Conservation (phyloP, 371 early-diverging fungal genomes). For the Scutellospora calospora region DNA sequence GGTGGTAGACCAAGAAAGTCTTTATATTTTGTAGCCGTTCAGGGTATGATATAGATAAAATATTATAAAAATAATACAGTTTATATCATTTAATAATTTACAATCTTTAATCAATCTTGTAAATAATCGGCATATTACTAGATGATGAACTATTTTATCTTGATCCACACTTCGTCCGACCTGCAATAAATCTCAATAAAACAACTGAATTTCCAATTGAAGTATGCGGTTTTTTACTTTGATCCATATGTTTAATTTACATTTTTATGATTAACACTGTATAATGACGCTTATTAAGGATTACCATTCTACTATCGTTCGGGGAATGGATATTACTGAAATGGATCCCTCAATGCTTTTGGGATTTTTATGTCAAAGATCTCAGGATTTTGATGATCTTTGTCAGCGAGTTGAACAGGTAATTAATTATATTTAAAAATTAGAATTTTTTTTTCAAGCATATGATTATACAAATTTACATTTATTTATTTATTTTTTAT, state of each 20-base stretch:
- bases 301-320: slow-evolving; percentile 84
- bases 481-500: not conserved
- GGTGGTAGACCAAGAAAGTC: slow-evolving; percentile 96
- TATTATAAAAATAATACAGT: too few relatives aligned
- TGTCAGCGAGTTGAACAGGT: slow-evolving; percentile 63
- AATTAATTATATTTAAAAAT: not conserved
- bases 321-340: slow-evolving; percentile 73
- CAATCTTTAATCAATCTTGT: too few relatives aligned
- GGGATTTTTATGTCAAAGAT: slow-evolving; percentile 84
- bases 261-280: too few relatives aligned
- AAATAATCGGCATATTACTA: slow-evolving; percentile 17
- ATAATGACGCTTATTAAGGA: slow-evolving; percentile 57
- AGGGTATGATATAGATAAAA: too few relatives aligned
- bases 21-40: slow-evolving; percentile 89
- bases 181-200: slow-evolving; percentile 65
- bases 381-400: slow-evolving; percentile 72
- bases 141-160: slow-evolving; percentile 86
- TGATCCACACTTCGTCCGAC: slow-evolving; percentile 92
- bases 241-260: too few relatives aligned
- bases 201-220: slow-evolving; percentile 58
- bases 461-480: not conserved
- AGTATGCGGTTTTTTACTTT: slow-evolving; percentile 46
- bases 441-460: not conserved
- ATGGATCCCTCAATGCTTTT: slow-evolving; percentile 95
- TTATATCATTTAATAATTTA: not conserved